Conservation (phyloP, 148 eudicot species). For the Tetragonia tetragonoides region DNA sequence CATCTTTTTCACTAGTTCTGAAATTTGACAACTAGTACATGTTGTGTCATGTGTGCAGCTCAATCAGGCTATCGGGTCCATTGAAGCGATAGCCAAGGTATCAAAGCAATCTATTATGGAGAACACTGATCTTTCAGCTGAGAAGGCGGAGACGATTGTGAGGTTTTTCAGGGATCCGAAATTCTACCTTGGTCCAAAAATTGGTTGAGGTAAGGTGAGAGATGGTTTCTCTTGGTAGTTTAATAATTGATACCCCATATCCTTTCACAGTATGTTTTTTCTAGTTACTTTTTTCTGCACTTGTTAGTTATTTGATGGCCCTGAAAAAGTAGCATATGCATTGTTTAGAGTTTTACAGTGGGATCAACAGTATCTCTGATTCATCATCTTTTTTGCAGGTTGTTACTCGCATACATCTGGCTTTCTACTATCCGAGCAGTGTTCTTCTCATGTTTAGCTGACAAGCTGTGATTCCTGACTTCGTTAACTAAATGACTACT, state of each 20-base stretch:
- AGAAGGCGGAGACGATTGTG: conserved; percentile 71
- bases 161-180: conserved; percentile 82
- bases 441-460: not conserved
- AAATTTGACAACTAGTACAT: not conserved
- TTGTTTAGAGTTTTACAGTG: not conserved
- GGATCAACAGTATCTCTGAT: not conserved
- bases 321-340: not conserved
- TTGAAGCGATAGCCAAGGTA: conserved; percentile 91
- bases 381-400: conserved; percentile 1
- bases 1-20: not conserved
- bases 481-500: not conserved
- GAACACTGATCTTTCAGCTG: conserved; percentile 85
- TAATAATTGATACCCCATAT: not conserved
- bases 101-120: conserved; percentile 70
- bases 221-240: conserved; percentile 19
- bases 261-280: not conserved
- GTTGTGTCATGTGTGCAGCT: conserved; percentile 44
- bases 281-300: not conserved
- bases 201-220: conserved; percentile 34
- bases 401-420: not conserved
- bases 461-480: not conserved
- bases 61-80: conserved; percentile 79
- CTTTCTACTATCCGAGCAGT: not conserved
- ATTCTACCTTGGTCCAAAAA: conserved; percentile 70
- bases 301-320: not conserved